These are phyloP conservation scores for Aspergillus viridinutans DNA, from an alignment of 2,329 filamentous ascomycete genomes.

Conservation along the genomic window DNA sequence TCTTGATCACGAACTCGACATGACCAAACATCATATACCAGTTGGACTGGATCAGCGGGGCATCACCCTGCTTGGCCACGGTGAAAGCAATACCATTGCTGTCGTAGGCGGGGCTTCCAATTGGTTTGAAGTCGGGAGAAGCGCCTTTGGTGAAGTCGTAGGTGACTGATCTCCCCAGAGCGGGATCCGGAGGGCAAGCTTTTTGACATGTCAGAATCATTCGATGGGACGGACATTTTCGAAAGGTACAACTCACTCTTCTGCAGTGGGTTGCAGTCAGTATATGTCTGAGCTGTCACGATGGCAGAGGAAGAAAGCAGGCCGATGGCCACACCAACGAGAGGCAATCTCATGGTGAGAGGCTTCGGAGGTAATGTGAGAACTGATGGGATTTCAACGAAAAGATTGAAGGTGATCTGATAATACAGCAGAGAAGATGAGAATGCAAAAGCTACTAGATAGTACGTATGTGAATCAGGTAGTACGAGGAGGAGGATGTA, in stretches of 20 bases:
- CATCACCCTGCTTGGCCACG: conserved; percentile 71
- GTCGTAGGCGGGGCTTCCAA: conserved; percentile 67
- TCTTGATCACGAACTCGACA: conserved; percentile 79
- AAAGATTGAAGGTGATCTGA: background rate
- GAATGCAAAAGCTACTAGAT: background rate
- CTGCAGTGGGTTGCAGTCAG: conserved; percentile 41
- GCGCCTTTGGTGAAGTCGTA: conserved; percentile 77
- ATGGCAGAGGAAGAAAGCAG: conserved; percentile 26
- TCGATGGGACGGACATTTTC: background rate
- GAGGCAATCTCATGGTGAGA: conserved; percentile 30
- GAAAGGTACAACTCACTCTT: conserved; percentile 27
- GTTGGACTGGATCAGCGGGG: conserved; percentile 78
- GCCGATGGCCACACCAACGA: conserved; percentile 21
- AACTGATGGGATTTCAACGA: conserved; percentile 1
- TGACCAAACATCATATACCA: conserved; percentile 99
- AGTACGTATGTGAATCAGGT: background rate
- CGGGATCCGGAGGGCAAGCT: conserved; percentile 70
- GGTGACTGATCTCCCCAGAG: conserved; percentile 74
- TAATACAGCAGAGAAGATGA: background rate
- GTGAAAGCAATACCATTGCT: conserved; percentile 77
- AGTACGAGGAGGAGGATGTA: background rate
- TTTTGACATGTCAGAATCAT: conserved; percentile 18
- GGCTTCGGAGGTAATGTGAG: conserved; percentile 1
- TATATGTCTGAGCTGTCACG: conserved; percentile 41
- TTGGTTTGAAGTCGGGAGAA: conserved; percentile 72